phyloP scores from a whole-genome alignment of 2,329 filamentous ascomycete species.

The Hypomyces rosellus region DNA sequence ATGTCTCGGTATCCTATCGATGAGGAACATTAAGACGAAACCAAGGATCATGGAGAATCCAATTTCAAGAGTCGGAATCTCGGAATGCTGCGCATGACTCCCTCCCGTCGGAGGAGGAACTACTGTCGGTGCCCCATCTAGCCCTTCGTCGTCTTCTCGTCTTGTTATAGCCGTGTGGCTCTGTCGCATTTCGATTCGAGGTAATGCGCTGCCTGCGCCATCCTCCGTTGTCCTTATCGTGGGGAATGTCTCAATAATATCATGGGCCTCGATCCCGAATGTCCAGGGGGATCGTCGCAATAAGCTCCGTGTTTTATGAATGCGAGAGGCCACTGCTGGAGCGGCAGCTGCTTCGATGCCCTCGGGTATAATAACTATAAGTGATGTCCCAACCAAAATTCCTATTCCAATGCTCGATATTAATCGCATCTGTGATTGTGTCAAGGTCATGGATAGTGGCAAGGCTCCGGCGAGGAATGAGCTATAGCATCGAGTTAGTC shows the following conservation, averaged over 20 bases:
- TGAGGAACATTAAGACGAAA: constrained; percentile 94
- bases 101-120: constrained; percentile 12
- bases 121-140: neutral
- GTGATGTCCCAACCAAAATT: constrained; percentile 85
- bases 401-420: constrained; percentile 92
- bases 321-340: constrained; percentile 34
- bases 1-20: constrained; percentile 78
- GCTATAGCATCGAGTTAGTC: constrained; percentile 40
- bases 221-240: constrained; percentile 11
- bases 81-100: constrained; percentile 6
- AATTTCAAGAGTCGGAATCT: constrained; percentile 67
- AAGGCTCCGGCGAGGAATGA: constrained; percentile 91
- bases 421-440: constrained; percentile 77
- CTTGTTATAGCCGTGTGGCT: neutral
- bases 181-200: constrained; percentile 3
- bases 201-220: neutral
- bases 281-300: constrained; percentile 27
- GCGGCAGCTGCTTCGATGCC: constrained; percentile 85
- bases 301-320: constrained; percentile 29
- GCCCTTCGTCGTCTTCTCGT: neutral
- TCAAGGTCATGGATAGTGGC: constrained; percentile 81
- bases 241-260: constrained; percentile 19
- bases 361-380: constrained; percentile 97
- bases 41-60: constrained; percentile 81
- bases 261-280: constrained; percentile 19